Evolutionary conservation across 768 basidiomycete species (phyloP), one percentile per base, ranked within the genome.

Genomic region (Xerocomus brunneocitrinus): DNA sequence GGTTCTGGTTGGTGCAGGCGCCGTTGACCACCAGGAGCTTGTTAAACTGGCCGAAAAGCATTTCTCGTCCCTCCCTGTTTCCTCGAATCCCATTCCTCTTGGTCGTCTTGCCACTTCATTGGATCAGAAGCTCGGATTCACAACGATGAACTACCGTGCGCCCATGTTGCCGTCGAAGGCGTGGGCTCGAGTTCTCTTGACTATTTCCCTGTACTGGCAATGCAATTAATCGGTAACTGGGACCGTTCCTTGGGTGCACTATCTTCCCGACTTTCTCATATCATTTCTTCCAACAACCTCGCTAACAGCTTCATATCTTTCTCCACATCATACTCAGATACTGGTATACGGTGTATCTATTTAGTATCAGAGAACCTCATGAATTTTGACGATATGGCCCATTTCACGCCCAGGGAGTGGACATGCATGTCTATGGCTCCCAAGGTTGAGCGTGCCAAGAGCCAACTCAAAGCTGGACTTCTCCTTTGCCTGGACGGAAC

Each of bases 241-340:
- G 95, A 99, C 70, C 85, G 97, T 62, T 90, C 89, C 44, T 85
- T 98, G 62, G 97, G 95, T 62, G 84, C 92, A 45, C 84, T 95
- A 58, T 93, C 91, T 55, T 97, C 93, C 48, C 84, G 88, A 48
- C 85, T 99, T 50, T 90, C 89, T 25, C 89, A 95, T 71, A 88
- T 93, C 71, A 80, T 98, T 64, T 90, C 92, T 35, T 77, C 80
- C 50, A 86, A 98, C 81, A 90, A 91, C 79, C 91, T 98, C 67
- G 97, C 97, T 66, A 99, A 98, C 79, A 92, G 89, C 54, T 99
- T 90, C 87, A 95, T 98, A 91, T 91, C 89, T 49, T 99, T 98
- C 86, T 95, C 93, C 16, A 98, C 95, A 2, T 92, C 89, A 6
- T 99, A 99, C 78, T 93, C 94, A 5, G 97, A 99, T 72, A 98